Conservation (phyloP, 306 rosid genomes). For the Quercus glauca region DNA sequence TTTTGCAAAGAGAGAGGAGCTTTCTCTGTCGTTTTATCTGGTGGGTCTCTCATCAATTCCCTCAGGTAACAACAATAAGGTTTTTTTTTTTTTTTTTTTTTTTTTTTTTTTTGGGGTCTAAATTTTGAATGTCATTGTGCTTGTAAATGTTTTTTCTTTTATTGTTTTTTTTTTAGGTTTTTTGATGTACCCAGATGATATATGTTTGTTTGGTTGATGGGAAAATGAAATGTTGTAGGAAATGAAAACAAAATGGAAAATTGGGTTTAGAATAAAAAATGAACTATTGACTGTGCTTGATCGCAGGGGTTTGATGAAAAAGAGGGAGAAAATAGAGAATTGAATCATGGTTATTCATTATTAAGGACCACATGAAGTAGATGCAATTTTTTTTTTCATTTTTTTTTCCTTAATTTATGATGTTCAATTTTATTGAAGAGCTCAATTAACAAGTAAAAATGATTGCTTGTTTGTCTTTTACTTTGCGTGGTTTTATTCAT, state of each 20-base stretch:
- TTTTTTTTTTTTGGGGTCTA: neutral
- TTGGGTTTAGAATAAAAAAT: neutral
- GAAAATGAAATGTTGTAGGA: neutral
- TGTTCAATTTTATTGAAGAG: neutral
- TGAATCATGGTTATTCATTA: neutral
- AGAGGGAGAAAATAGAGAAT: neutral
- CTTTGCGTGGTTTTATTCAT: neutral
- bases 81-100: neutral
- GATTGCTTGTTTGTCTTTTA: neutral
- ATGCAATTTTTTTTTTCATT: neutral
- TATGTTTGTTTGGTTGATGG: neutral
- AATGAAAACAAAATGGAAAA: neutral
- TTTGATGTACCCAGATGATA: neutral
- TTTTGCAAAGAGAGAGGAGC: conserved; percentile 50
- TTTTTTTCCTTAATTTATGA: neutral
- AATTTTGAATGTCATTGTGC: neutral
- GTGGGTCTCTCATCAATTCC: conserved; percentile 63
- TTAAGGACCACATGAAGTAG: too few relatives aligned
- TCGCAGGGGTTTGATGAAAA: neutral
- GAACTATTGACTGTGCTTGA: neutral
- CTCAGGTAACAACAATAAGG: conserved; percentile 40
- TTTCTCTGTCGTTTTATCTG: conserved; percentile 70
- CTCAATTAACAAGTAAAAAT: neutral
- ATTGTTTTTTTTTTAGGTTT: neutral
- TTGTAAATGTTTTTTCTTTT: neutral